phyloP scores from a whole-genome alignment of 352 stramenopile species.

The Phytophthora niederhauseri region DNA sequence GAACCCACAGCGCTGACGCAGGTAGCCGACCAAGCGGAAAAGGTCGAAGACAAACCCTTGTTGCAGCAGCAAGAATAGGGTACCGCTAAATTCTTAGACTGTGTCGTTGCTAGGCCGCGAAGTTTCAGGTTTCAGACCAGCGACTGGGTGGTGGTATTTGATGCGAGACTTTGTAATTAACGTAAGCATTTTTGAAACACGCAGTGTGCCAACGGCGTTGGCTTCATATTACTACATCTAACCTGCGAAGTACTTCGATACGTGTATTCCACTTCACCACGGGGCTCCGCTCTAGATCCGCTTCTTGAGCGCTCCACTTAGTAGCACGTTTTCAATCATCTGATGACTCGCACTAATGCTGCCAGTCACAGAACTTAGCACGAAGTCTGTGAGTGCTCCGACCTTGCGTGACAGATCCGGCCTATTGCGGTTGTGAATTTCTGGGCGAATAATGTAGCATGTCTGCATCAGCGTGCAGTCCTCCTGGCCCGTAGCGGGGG shows the following conservation, averaged over 20 bases:
- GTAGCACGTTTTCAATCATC: constrained; percentile 62
- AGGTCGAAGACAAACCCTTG: constrained; percentile 15
- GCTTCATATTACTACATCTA: constrained; percentile 17
- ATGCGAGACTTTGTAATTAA: constrained; percentile 37
- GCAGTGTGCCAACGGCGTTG: background rate
- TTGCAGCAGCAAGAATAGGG: constrained; percentile 13
- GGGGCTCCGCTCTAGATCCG: background rate
- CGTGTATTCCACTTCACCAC: too few species aligned
- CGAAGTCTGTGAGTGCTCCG: constrained; percentile 53
- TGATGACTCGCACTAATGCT: constrained; percentile 53
- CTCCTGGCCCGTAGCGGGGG: constrained; percentile 24
- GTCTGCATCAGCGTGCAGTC: constrained; percentile 47
- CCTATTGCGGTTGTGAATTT: constrained; percentile 36
- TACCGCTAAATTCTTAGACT: constrained; percentile 29
- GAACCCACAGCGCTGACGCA: constrained; percentile 26
- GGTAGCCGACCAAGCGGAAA: constrained; percentile 16
- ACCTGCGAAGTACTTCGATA: background rate
- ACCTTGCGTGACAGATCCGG: constrained; percentile 43
- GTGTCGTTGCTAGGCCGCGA: constrained; percentile 23
- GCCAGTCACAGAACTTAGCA: constrained; percentile 45
- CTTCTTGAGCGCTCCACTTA: constrained; percentile 40
- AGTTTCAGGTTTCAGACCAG: constrained; percentile 21
- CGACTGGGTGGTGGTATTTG: constrained; percentile 5
- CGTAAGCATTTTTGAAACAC: background rate
- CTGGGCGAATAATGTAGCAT: constrained; percentile 48